These are phyloP conservation scores for Linnemannia schmuckeri DNA, from an alignment of 192 early-diverging fungal genomes.

Conservation along the genomic window DNA sequence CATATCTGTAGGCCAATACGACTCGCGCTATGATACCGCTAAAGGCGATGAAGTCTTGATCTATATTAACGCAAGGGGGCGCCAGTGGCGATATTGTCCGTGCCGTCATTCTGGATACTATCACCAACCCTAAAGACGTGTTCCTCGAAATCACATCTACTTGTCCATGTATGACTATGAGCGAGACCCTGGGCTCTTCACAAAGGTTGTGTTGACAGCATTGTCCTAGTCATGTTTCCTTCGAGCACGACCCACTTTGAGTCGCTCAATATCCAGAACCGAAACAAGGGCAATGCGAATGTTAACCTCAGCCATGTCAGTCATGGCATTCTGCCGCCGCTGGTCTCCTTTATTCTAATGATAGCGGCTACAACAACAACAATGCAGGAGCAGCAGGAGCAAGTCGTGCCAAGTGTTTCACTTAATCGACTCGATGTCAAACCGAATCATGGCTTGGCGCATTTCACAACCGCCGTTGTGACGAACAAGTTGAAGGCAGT, in stretches of 20 bases:
- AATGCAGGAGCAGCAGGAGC: background rate
- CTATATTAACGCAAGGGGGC: background rate
- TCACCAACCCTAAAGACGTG: background rate
- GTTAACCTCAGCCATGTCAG: background rate
- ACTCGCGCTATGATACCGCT: background rate
- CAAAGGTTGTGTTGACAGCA: background rate
- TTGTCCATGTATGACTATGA: background rate
- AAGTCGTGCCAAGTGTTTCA: background rate
- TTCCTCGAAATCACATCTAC: background rate
- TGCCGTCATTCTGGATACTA: background rate
- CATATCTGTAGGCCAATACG: background rate
- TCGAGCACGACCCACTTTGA: background rate
- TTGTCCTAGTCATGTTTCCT: background rate
- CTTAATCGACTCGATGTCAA: background rate
- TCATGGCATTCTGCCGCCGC: no score
- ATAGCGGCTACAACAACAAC: no score
- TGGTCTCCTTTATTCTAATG: no score
- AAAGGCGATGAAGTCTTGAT: background rate
- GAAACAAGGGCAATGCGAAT: background rate
- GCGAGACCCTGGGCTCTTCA: background rate
- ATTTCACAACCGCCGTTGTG: background rate
- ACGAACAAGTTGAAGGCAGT: background rate
- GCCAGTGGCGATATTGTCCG: background rate
- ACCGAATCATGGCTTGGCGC: background rate
- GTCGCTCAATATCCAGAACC: background rate